A percentile compares a stretch with the other conserved stretches of the same genome.
These are phyloP conservation scores for Diplodia intermedia DNA, from an alignment of 2,329 filamentous ascomycete species.

Conservation along the genomic window DNA sequence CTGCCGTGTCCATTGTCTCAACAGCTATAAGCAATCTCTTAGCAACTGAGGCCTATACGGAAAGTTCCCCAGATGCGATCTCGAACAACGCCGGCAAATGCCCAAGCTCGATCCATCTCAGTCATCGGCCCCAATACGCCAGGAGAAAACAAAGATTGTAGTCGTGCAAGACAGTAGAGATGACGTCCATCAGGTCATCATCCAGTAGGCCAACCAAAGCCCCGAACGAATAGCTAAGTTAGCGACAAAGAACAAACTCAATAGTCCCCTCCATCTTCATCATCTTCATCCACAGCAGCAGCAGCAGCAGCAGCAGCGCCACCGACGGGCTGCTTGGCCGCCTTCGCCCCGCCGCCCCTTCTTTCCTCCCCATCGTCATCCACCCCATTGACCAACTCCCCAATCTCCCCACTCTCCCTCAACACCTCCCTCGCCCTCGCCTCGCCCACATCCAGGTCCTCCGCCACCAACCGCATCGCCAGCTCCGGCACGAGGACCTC, in stretches of 20 bases:
- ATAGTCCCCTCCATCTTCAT: background rate
- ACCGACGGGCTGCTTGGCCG: conserved; percentile 7
- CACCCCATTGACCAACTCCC: conserved; percentile 72
- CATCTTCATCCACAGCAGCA: background rate
- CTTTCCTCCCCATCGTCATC: conserved; percentile 56
- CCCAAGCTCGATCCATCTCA: background rate
- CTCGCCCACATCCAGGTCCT: conserved; percentile 60
- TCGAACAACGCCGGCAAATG: conserved; percentile 2
- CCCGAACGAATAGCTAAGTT: no score
- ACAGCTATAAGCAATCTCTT: no score
- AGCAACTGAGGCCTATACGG: no score
- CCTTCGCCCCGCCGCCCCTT: background rate
- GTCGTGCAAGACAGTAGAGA: no score
- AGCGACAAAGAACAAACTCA: background rate
- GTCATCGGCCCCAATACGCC: background rate
- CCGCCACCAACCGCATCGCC: conserved; percentile 61
- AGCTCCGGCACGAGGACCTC: conserved; percentile 74
- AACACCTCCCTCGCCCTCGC: conserved; percentile 63
- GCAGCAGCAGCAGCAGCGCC: background rate
- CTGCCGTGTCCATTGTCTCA: no score
- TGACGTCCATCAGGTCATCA: no score
- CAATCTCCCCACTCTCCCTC: conserved; percentile 70
- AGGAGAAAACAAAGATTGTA: background rate
- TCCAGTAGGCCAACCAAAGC: no score
- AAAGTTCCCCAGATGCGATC: background rate